Evolutionary conservation across 768 basidiomycete species (phyloP).

Genomic region (Sarcomyxa edulis): DNA sequence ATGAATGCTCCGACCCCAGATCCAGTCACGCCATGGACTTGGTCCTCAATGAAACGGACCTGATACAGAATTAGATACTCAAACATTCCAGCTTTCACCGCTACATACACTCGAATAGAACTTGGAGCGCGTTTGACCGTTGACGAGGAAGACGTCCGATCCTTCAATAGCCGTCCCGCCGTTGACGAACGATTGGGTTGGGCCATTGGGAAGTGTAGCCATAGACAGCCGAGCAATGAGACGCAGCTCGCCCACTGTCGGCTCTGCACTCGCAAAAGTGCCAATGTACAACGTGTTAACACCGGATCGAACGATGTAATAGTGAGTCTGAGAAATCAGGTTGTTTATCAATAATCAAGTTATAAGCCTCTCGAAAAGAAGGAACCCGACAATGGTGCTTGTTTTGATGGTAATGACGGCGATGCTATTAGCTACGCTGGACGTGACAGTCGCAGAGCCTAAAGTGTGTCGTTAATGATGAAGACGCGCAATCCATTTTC

Average conservation of each 20-base stretch:
- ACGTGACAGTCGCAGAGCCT: slow-evolving; percentile 38
- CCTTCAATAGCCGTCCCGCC: slow-evolving; percentile 42
- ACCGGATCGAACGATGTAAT: slow-evolving; percentile 38
- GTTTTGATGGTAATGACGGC: slow-evolving; percentile 37
- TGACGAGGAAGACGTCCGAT: slow-evolving; percentile 36
- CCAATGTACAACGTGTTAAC: slow-evolving; percentile 41
- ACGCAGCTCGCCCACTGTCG: slow-evolving; percentile 40
- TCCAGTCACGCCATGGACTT: slow-evolving; percentile 44
- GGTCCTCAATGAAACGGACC: slow-evolving; percentile 46
- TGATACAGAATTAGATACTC: slow-evolving; percentile 8
- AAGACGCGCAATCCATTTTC: no score
- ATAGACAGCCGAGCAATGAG: slow-evolving; percentile 42
- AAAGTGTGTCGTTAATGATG: neutral
- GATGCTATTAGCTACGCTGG: slow-evolving; percentile 33
- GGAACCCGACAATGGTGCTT: slow-evolving; percentile 30
- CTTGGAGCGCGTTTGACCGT: slow-evolving; percentile 44
- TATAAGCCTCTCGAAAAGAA: neutral
- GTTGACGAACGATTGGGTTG: slow-evolving; percentile 14
- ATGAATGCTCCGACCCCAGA: slow-evolving; percentile 39
- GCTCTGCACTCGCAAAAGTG: slow-evolving; percentile 41
- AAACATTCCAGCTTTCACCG: neutral
- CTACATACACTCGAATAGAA: slow-evolving; percentile 39
- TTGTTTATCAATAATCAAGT: no score
- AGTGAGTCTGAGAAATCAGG: slow-evolving; percentile 29
- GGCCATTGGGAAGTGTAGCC: slow-evolving; percentile 34